Base-by-base conservation (phyloP, 2,329 filamentous ascomycete genomes). In the Colletotrichum sp. region DNA sequence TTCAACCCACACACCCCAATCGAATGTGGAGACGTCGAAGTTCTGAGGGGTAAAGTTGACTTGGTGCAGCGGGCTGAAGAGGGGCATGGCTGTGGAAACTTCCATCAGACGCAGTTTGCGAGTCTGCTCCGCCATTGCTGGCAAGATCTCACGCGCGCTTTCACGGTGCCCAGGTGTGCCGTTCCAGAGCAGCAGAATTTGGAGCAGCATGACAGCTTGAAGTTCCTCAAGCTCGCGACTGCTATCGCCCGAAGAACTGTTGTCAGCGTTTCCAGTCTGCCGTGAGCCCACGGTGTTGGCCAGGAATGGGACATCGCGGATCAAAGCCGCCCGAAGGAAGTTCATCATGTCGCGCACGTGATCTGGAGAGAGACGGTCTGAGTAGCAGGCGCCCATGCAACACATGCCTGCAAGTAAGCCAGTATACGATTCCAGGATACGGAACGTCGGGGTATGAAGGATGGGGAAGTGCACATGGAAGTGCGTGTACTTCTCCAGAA, bases 301-400 rank as follows among this genome's bases (percentile, higher is more conserved):
- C 67, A 90, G 79, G 84, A 87, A 73, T 83, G 86, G 83, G 87
- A 91, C 82, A 66, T 92, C 91, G 64, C 88, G 88, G 79, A 92
- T 87, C 57, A 94, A 87, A 12, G 90, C 90, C 26, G 87, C 82
- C 78, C 91, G 91, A 39, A 93, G 87, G 67, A 91, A 87, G 74
- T 93, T 90, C 88, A 94, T 94, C 83, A 95, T 88, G 81, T 92
- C 90, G 77, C 93, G 92, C 78, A 94, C 92, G 78, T 94, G 88
- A 76, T 88, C 85, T 60, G 92, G 84, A 32, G 87, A 86, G 77
- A 94, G 85, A 76, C 88, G 88, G 70, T 93, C 89, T 67, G 94
- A 94, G 83, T 95, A 96, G 73, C 94, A 94, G 55, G 94, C 93
- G 48, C 94, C 94, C 79, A 94, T 88, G 82, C 92, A 94, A 80